Evolutionary conservation across 2,329 filamentous ascomycete species (phyloP).

Genomic region (Daldinia eschscholtzii): DNA sequence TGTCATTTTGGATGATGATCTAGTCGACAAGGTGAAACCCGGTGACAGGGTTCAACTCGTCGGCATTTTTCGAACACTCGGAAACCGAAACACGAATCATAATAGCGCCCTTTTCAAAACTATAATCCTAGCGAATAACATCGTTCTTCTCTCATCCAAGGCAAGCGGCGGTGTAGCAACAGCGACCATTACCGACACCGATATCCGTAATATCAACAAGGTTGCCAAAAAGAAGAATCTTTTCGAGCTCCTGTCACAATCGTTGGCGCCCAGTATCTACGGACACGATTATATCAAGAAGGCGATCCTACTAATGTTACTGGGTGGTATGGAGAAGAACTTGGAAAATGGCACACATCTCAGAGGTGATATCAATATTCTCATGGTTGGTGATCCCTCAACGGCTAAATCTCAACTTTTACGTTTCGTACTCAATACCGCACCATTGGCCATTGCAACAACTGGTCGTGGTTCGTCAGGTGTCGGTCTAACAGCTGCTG

Average conservation of each 20-base stretch:
- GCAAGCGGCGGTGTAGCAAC: conserved; percentile 94
- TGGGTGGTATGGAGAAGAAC: conserved; percentile 98
- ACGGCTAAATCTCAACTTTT: conserved; percentile 98
- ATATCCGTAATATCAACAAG: conserved; percentile 99
- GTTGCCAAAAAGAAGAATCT: conserved; percentile 93
- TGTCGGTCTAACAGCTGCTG: conserved; percentile 96
- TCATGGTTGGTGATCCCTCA: conserved; percentile 99
- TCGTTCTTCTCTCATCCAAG: conserved; percentile 94
- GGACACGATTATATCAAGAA: conserved; percentile 99
- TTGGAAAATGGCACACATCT: conserved; percentile 97
- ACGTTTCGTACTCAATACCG: conserved; percentile 96
- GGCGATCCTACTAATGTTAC: conserved; percentile 92
- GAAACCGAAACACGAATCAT: conserved; percentile 91
- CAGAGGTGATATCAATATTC: conserved; percentile 97
- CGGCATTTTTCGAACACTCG: conserved; percentile 93
- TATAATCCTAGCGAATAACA: conserved; percentile 91
- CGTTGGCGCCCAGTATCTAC: conserved; percentile 94
- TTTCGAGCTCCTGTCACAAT: conserved; percentile 93
- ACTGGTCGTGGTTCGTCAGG: conserved; percentile 97
- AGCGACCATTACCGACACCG: conserved; percentile 92
- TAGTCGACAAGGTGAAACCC: conserved; percentile 94
- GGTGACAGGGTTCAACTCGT: conserved; percentile 96
- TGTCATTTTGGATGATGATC: conserved; percentile 94
- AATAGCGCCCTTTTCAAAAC: conserved; percentile 97
- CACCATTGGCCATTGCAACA: conserved; percentile 94